These are phyloP conservation scores for Wallacemonas sp. DNA, from an alignment of 208 protist genomes.

Conservation along the genomic window DNA sequence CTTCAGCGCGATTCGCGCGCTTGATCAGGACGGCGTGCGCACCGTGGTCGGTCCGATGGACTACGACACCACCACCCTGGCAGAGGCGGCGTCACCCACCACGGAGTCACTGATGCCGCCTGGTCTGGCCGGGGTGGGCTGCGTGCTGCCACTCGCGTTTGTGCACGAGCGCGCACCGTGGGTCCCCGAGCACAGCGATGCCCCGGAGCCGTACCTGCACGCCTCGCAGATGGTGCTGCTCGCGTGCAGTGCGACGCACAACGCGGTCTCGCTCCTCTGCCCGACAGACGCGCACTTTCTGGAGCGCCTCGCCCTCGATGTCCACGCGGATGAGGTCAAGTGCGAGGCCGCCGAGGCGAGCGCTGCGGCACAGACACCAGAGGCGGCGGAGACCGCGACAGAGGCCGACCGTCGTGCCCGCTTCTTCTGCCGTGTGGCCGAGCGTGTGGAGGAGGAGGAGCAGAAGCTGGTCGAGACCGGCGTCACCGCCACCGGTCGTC, in stretches of 20 bases:
- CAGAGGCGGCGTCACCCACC: not conserved
- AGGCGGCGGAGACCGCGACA: not conserved
- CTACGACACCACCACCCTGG: constrained; percentile 18
- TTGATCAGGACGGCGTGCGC: constrained; percentile 51
- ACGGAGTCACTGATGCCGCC: constrained; percentile 23
- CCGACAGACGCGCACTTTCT: constrained; percentile 29
- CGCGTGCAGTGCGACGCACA: constrained; percentile 31
- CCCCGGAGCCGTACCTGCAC: constrained; percentile 50
- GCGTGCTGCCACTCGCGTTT: constrained; percentile 27
- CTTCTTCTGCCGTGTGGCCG: not conserved
- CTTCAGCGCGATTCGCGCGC: constrained; percentile 44
- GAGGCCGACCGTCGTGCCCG: not conserved
- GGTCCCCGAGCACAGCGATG: constrained; percentile 21
- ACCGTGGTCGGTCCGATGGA: constrained; percentile 51
- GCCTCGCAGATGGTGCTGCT: constrained; percentile 36
- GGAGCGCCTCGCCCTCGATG: constrained; percentile 22
- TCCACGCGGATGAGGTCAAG: not conserved
- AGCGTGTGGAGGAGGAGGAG: constrained; percentile 14
- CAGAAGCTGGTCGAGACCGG: constrained; percentile 27
- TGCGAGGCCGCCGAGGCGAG: not conserved
- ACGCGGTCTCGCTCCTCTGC: constrained; percentile 32
- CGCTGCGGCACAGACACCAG: not conserved
- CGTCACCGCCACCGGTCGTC: constrained; percentile 33
- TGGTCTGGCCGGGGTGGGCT: constrained; percentile 22
- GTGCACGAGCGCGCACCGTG: constrained; percentile 36